Base-by-base conservation (phyloP, 371 early-diverging fungal genomes). In the Phascolomyces articulosus region DNA sequence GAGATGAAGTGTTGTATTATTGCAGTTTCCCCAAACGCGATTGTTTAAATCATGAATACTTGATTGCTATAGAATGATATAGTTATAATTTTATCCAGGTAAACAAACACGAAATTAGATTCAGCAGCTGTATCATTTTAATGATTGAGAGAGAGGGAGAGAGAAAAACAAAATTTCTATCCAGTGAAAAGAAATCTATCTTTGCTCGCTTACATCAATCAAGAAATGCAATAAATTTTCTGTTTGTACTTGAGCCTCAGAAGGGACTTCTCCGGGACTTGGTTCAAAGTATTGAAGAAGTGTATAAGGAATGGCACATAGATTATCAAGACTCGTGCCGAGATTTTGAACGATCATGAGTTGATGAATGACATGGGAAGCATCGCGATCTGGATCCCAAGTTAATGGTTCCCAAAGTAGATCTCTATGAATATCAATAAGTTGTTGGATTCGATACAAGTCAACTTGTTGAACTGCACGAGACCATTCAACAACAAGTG, bases 401-500 rank as follows among this genome's bases (percentile, higher is more conserved):
- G 23, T 23, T 21, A 66, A 40, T 41, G 79, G 72, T 24, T 63
- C 71, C 74, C 74, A 79, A 48, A 74, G 56, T 55, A 79, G 41
- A 23, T 70, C 73, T 20, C 71, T 72, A 60, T 75, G 62, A 7
- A 58, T 55, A 27, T 57, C 21, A 2, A 72, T 24, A 20, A 74
- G 55, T 28, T 13, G 41, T 27, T 69, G 55, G 0, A 70, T 62
- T 26, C 54, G 62, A 29, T 49, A 48, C 3, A 68, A 54, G 56
- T 78, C 63, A n/a, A 59, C 58, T 34, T 71, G 63, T 20, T 64
- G 71, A 1, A 77, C 59, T 3, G 78, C 72, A 10, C 40, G 61
- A 18, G 72, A 67, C 80, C 80, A 77, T 20, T 78, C 80, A 9
- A 11, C 62, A 26, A 71, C 54, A 16, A 74, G 54, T 15, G 40